These are phyloP conservation scores for Stemphylium lycopersici DNA, from an alignment of 2,329 filamentous ascomycete species.

Conservation along the genomic window DNA sequence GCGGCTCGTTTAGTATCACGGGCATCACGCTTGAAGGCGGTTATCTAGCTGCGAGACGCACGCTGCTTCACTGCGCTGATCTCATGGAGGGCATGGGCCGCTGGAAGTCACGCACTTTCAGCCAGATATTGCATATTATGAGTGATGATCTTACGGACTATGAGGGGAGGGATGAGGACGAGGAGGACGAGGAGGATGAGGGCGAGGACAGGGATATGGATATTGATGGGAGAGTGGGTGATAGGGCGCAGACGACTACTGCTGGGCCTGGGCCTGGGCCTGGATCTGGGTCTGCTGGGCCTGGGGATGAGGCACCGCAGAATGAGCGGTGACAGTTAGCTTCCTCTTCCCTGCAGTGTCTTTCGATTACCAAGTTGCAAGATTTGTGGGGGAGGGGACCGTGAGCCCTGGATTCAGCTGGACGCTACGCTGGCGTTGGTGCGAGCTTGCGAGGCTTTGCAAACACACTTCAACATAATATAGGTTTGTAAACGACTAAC, in stretches of 20 bases:
- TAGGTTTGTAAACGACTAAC: too few species aligned
- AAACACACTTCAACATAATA: too few species aligned
- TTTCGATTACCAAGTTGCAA: constrained; percentile 32
- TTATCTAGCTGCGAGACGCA: constrained; percentile 58
- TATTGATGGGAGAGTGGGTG: neutral
- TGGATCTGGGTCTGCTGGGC: too few species aligned
- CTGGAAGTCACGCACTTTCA: constrained; percentile 59
- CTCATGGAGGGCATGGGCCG: constrained; percentile 60
- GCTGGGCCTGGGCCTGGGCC: too few species aligned
- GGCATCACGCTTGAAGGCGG: constrained; percentile 57
- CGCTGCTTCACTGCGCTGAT: constrained; percentile 59
- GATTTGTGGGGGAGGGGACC: constrained; percentile 37
- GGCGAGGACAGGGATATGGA: neutral
- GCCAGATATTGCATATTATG: constrained; percentile 61
- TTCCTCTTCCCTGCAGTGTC: constrained; percentile 26
- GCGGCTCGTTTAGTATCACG: constrained; percentile 56
- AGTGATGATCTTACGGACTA: constrained; percentile 56
- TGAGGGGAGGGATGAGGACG: constrained; percentile 21
- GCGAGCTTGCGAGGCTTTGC: neutral
- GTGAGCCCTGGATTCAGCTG: neutral
- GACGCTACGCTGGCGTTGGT: neutral
- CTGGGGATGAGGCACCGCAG: neutral
- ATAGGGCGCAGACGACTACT: neutral
- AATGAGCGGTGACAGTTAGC: constrained; percentile 32
- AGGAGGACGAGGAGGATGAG: constrained; percentile 1